Conservation (phyloP, 441 rosid species). For the Pelargonium fulgidum region DNA sequence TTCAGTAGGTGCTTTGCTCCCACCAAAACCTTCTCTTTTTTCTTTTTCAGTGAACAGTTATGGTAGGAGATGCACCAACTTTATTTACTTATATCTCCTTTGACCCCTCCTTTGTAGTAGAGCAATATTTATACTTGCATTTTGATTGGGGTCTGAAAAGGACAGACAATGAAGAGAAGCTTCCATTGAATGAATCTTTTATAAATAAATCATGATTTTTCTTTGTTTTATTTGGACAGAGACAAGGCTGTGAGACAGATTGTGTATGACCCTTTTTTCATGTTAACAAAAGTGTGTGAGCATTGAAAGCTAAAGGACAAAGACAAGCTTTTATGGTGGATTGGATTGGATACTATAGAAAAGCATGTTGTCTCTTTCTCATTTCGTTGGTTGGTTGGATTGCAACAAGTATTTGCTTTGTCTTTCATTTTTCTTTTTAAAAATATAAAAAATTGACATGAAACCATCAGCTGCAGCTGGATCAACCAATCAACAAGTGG, state of each 20-base stretch:
- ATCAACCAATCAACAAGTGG: too few relatives aligned
- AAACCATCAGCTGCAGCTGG: too few relatives aligned
- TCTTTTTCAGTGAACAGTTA: background rate
- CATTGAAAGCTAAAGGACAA: slow-evolving; percentile 7
- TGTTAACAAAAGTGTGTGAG: background rate
- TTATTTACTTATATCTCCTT: background rate
- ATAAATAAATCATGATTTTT: background rate
- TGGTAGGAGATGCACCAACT: slow-evolving; percentile 6
- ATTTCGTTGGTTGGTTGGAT: too few relatives aligned
- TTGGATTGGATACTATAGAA: background rate
- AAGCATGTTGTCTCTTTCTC: too few relatives aligned
- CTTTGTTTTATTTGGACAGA: background rate
- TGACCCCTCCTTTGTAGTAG: background rate
- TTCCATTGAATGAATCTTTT: slow-evolving; percentile 1
- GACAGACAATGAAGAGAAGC: slow-evolving; percentile 8
- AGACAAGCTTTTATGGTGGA: slow-evolving; percentile 8
- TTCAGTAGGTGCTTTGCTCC: too few relatives aligned
- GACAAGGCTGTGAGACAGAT: background rate
- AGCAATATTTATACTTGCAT: slow-evolving; percentile 5
- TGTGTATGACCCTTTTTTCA: background rate
- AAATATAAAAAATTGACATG: too few relatives aligned
- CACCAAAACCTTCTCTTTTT: too few relatives aligned
- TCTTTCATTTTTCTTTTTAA: too few relatives aligned
- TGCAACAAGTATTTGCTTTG: too few relatives aligned
- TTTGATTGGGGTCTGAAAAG: slow-evolving; percentile 9